Conservation (phyloP, 805 yeast species). For the Maudiozyma pseudohumilis region DNA sequence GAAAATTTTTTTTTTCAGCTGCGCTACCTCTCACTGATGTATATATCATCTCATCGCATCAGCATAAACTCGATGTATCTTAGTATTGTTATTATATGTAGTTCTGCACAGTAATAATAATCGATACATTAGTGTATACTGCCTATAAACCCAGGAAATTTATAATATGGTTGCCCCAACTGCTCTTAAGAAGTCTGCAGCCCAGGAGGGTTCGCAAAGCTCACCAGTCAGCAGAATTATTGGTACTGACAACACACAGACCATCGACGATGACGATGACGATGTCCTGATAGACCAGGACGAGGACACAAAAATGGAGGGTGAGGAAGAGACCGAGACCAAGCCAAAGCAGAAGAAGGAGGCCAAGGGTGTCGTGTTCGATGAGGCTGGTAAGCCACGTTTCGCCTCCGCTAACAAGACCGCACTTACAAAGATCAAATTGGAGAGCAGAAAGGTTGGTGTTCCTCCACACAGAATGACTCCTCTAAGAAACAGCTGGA, state of each 20-base stretch:
- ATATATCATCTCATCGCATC: too few species aligned
- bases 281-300: slow-evolving; percentile 32
- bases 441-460: slow-evolving; percentile 79
- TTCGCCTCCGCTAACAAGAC: slow-evolving; percentile 62
- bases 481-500: slow-evolving; percentile 84
- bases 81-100: slow-evolving; percentile 14
- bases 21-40: too few species aligned
- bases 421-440: slow-evolving; percentile 53
- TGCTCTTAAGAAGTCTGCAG: slow-evolving; percentile 27
- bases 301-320: slow-evolving; percentile 10
- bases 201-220: not conserved
- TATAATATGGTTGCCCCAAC: slow-evolving; percentile 29
- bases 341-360: slow-evolving; percentile 20
- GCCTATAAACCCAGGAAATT: not conserved
- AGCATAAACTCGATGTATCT: slow-evolving; percentile 25
- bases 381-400: slow-evolving; percentile 81
- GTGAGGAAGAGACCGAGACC: slow-evolving; percentile 14
- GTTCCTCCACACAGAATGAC: slow-evolving; percentile 98
- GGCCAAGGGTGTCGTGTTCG: slow-evolving; percentile 34
- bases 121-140: too few species aligned
- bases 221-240: slow-evolving; percentile 23
- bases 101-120: not conserved
- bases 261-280: slow-evolving; percentile 29
- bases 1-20: too few species aligned
- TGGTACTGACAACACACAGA: slow-evolving; percentile 24